These are phyloP conservation scores for Puccinia coronata DNA, from an alignment of 1,284 basidiomycete species.

Conservation along the genomic window DNA sequence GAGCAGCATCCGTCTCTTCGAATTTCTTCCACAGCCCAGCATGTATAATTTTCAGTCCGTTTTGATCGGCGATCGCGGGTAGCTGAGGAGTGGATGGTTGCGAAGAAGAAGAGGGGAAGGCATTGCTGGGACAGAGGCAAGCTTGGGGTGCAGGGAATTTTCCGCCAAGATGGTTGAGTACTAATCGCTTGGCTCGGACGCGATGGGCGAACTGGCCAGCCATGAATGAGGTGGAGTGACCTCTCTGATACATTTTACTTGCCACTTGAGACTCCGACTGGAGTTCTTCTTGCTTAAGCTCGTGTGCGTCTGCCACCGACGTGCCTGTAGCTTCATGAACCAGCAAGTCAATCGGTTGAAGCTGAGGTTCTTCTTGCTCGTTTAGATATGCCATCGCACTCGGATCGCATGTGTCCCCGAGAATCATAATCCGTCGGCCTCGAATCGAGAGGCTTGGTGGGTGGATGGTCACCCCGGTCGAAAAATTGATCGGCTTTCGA, in stretches of 20 bases:
- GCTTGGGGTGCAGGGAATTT: constrained; percentile 38
- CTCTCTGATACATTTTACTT: constrained; percentile 67
- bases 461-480: constrained; percentile 73
- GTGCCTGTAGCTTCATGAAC: constrained; percentile 62
- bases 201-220: constrained; percentile 75
- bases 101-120: constrained; percentile 9
- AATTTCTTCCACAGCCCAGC: constrained; percentile 36
- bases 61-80: neutral
- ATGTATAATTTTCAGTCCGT: neutral
- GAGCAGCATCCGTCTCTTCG: constrained; percentile 24
- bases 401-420: constrained; percentile 75
- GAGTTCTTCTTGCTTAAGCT: constrained; percentile 54
- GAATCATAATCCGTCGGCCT: constrained; percentile 73
- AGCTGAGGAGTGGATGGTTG: neutral
- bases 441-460: constrained; percentile 68
- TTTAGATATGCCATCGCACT: constrained; percentile 65
- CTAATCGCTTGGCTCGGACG: constrained; percentile 69
- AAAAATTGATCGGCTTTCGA: constrained; percentile 68
- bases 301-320: constrained; percentile 59
- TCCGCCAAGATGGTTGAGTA: constrained; percentile 78
- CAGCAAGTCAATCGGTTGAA: constrained; percentile 62
- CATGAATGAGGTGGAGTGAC: constrained; percentile 80
- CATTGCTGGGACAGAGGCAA: constrained; percentile 23
- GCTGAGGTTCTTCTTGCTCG: constrained; percentile 51
- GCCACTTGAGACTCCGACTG: constrained; percentile 62